Base-by-base conservation (phyloP, 1,139 yeast species). In the Diutina siamensis region DNA sequence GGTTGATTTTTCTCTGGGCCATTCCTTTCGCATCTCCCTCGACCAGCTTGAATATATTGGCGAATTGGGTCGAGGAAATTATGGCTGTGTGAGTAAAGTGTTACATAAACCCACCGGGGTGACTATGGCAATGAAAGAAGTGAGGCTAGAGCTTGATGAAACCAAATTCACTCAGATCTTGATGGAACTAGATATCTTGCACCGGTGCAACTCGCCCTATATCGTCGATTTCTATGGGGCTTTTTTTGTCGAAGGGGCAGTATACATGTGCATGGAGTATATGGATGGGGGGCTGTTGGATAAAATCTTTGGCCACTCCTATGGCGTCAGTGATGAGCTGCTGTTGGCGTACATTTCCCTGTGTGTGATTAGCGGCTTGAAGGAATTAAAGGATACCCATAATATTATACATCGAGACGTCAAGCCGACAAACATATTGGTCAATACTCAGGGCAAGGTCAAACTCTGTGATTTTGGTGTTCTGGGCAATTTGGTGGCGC, bases 261-360 rank as follows among this genome's bases (percentile, higher is more conserved):
- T 92, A 40, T 92, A 89, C 65, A 88, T 94, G 85, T 92, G 98
- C 64, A 92, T 92, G 76, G 99, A 92, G 65, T 86, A 81, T 62
- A 92, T 92, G 99, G 95, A 89, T 62, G 97, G 97, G 45, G 97
- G 97, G 0, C 87, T 96, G 0, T 67, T 94, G 48, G 97, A 92
- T 62, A 86, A 83, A 57, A 72, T 92, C 21, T 92, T 88, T 62
- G 81, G 78, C 28, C 80, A 80, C 27, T n/a, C 17, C n/a, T 21
- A 35, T 12, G 94, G 95, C n/a, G 74, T 88, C 21, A 80, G 78
- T 49, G 95, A 89, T 61, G 82, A 81, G 46, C 80, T 82, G 47
- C 71, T 67, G 47, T 62, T 92, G 49, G 95, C 95, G 2, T 80
- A 76, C 54, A 83, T 89, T 44, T 78, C 96, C 2, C 83, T 83